Base-by-base conservation (phyloP, 768 basidiomycete species). In the Pluteus cervinus region DNA sequence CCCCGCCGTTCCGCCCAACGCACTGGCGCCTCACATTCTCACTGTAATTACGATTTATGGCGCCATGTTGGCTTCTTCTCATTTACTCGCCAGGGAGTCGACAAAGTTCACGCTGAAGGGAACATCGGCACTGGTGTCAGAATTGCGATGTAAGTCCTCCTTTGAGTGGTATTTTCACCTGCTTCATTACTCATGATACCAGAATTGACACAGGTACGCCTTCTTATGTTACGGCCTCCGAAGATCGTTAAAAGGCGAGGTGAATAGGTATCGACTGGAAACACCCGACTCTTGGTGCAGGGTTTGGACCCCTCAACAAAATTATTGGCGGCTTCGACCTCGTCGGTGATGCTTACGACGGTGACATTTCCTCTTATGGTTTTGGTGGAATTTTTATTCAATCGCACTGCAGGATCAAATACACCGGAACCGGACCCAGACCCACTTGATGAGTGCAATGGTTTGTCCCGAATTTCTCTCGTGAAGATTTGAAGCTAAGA, bases 81-180 rank as follows among this genome's bases (percentile, higher is more conserved):
- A 33, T 34, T 23, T 18, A 24, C 30, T 24, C 28, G 22, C 17
- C 36, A 77, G 74, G 75, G 78, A 14, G 81, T 82, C 2, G 75
- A 82, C 47, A 73, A 70, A 42, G 63, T 81, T 14, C 81, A 85
- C 50, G 76, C 76, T 4, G 49, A 68, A 43, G 81, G 79, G 1
- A 67, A 77, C 48, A 64, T 65, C 18, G 83, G 85, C 9, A 68
- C 68, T 26, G 81, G 81, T 2, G 62, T 83, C 53, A 81, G 80
- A 48, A 68, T 87, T 38, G 83, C 71, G 43, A 75, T 84, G 75
- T 76, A 40, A 53, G 73, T 45, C 21, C 21, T 37, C 10, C 16
- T 23, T 40, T 15, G 26, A 9, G 26, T n/a, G 17, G 15, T 7
- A 29, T 30, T 11, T n/a, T 17, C 21, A 30, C 12, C 44, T 14